These are phyloP conservation scores for Farysia itapuensis DNA, from an alignment of 1,284 basidiomycete species.

Conservation along the genomic window DNA sequence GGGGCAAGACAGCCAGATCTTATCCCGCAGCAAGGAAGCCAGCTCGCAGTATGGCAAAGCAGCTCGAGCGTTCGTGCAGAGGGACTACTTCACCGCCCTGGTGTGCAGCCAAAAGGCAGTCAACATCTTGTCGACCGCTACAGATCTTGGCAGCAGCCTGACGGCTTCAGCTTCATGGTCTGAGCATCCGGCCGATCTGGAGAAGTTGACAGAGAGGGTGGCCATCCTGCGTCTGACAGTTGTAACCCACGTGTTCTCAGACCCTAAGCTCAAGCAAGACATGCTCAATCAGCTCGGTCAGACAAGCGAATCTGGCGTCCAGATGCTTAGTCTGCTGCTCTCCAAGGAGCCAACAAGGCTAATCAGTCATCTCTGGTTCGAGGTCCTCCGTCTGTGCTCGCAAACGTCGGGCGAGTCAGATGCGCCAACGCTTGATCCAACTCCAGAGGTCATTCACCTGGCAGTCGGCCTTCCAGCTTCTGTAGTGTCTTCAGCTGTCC, in stretches of 20 bases:
- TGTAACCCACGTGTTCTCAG: conserved; percentile 31
- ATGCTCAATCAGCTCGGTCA: conserved; percentile 13
- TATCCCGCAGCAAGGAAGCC: conserved; percentile 26
- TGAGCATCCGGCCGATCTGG: conserved; percentile 11
- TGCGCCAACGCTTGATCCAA: conserved; percentile 28
- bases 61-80: conserved; percentile 42
- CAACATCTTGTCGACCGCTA: conserved; percentile 11
- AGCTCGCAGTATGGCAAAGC: conserved; percentile 23
- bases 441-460: conserved; percentile 21
- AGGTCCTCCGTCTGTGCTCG: conserved; percentile 24
- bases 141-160: conserved; percentile 22
- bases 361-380: conserved; percentile 42
- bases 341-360: conserved; percentile 27
- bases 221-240: conserved; percentile 39
- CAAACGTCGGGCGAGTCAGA: conserved; percentile 16
- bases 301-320: conserved; percentile 7
- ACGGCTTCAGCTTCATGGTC: conserved; percentile 14
- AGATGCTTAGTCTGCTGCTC: conserved; percentile 16
- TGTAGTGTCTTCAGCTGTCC: conserved; percentile 37
- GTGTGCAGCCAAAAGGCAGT: conserved; percentile 29
- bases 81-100: conserved; percentile 30
- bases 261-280: conserved; percentile 1
- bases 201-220: conserved; percentile 18
- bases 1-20: conserved; percentile 12
- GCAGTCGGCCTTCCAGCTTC: conserved; percentile 33